These are phyloP conservation scores for Williopsis jadinii DNA, from an alignment of 1,139 yeast species.

Conservation along the genomic window DNA sequence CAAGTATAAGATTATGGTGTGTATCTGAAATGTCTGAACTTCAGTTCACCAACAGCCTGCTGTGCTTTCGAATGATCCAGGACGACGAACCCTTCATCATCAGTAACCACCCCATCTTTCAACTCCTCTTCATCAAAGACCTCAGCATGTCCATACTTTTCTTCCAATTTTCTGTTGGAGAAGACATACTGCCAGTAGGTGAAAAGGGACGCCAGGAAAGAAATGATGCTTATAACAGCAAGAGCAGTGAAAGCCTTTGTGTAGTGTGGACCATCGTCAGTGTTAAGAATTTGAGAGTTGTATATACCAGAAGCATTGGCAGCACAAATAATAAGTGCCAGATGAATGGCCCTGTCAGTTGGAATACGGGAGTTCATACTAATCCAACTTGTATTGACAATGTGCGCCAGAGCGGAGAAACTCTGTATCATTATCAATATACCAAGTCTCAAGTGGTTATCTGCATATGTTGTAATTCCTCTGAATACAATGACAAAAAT, in stretches of 20 bases:
- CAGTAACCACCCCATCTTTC: not conserved
- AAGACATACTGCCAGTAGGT: not conserved
- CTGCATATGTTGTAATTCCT: not conserved
- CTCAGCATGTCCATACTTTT: not conserved
- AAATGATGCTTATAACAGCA: not conserved
- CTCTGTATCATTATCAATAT: not conserved
- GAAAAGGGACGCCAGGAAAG: not conserved
- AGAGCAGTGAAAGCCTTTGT: not conserved
- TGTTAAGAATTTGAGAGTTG: not conserved
- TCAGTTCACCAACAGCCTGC: not conserved
- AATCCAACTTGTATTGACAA: not conserved
- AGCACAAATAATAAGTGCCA: slow-evolving; percentile 1
- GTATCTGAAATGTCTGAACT: not conserved
- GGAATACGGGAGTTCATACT: not conserved
- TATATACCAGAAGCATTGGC: slow-evolving; percentile 1
- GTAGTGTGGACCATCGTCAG: not conserved
- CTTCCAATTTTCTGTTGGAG: not conserved
- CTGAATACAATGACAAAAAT: not conserved
- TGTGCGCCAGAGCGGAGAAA: not conserved
- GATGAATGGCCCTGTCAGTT: not conserved
- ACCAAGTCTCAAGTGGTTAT: not conserved
- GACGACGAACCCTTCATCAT: not conserved
- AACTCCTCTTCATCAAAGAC: not conserved
- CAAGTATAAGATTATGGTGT: not conserved
- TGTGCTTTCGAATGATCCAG: not conserved